Conservation (phyloP, 306 rosid species). For the Acacia crassicarpa region DNA sequence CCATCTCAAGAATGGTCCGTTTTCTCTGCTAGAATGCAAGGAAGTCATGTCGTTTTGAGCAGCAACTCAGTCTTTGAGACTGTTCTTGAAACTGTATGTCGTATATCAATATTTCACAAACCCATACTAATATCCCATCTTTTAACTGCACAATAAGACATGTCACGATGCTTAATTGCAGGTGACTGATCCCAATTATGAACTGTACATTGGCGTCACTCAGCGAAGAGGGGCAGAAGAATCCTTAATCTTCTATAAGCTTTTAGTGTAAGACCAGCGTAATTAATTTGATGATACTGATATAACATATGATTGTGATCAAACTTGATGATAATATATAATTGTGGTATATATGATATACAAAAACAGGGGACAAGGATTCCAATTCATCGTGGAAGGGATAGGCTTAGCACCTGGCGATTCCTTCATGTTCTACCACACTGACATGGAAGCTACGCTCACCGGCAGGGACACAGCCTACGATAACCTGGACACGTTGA, state of each 20-base stretch:
- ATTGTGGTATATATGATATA: not conserved
- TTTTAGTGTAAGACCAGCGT: conserved; percentile 25
- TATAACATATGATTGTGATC: not conserved
- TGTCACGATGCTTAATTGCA: not conserved
- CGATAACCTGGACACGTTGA: conserved; percentile 5
- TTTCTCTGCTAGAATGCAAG: conserved; percentile 40
- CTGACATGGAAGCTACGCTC: conserved; percentile 23
- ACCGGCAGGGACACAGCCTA: not conserved
- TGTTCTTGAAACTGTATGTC: conserved; percentile 29
- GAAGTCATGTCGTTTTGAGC: conserved; percentile 8
- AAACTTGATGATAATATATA: too few species aligned
- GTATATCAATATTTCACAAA: not conserved
- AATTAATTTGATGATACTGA: not conserved
- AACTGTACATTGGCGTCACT: conserved; percentile 33
- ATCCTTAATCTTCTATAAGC: conserved; percentile 27
- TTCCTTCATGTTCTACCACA: conserved; percentile 36
- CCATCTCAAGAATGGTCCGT: conserved; percentile 2
- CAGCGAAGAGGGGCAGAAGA: conserved; percentile 19
- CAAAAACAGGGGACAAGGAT: not conserved
- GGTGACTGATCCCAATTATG: not conserved
- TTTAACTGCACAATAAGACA: not conserved
- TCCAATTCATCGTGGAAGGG: conserved; percentile 22
- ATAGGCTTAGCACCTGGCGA: conserved; percentile 34
- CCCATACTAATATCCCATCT: not conserved
- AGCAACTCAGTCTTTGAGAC: conserved; percentile 25